Base-by-base conservation (phyloP, 202 grass and related monocot species). In the Digitaria exilis region DNA sequence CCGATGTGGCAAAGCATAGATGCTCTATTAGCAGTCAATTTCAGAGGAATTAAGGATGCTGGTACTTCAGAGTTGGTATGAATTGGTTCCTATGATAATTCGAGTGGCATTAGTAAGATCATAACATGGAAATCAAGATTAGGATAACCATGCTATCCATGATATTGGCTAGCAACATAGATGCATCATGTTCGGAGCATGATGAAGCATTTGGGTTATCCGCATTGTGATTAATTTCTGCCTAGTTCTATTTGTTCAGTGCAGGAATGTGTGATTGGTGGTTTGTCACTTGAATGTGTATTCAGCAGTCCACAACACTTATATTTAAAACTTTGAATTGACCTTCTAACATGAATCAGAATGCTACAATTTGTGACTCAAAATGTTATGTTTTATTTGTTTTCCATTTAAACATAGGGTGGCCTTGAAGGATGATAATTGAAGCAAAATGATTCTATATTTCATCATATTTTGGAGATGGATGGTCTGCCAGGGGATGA, bases 401-500 rank as follows among this genome's bases (percentile, higher is more conserved):
- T 65, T 82, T 17, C 26, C 52, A 17, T 85, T 46, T 87, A 72
- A 60, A 64, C 16, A 24, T 22, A 70, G 70, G n/a, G 66, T 63
- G 55, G 45, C 70, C 82, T 76, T 79, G 73, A 88, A 91, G 79
- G 78, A 84, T 94, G 92, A 91, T 31, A 60, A 55, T 58, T 83
- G 74, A 87, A 61, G 35, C 51, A 80, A 86, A 73, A 89, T 89
- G 92, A 78, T 89, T 82, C 83, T 80, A 34, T 71, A 88, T 85
- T 80, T 77, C 14, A 65, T 54, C 79, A 72, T 65, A 73, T 83
- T 83, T 80, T 65, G 74, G 65, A 87, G 89, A 91, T 85, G 89
- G 87, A 91, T 58, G 88, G 88, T 87, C 79, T 87, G 69, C 87
- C 84, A 57, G 75, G 69, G 76, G 87, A 91, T 77, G 75, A 86